Evolutionary conservation across 768 basidiomycete species (phyloP).

Genomic region (Phlebiopsis flavidoalba): DNA sequence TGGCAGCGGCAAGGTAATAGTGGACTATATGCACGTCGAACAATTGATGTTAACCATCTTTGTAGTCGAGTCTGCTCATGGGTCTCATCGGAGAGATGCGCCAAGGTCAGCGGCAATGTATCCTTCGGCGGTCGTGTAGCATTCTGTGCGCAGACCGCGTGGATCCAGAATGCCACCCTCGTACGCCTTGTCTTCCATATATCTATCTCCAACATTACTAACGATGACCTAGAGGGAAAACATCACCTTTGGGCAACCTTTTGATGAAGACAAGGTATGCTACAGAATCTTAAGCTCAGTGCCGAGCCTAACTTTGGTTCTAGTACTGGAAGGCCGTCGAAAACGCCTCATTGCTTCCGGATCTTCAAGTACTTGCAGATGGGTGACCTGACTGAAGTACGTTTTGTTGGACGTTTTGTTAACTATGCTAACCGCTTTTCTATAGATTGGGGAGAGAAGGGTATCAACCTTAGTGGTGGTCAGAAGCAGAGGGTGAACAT

Average conservation of each 20-base stretch:
- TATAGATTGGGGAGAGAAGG: constrained; percentile 68
- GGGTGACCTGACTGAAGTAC: constrained; percentile 70
- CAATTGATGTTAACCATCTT: background rate
- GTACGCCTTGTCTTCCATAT: constrained; percentile 27
- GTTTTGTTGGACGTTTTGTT: constrained; percentile 1
- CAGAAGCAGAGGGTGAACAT: constrained; percentile 69
- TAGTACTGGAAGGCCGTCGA: constrained; percentile 61
- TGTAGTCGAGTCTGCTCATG: constrained; percentile 48
- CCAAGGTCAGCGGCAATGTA: constrained; percentile 42
- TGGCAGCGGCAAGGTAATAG: constrained; percentile 54
- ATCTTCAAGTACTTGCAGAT: constrained; percentile 60
- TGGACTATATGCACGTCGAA: background rate
- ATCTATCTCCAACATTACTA: background rate
- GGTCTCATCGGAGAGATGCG: constrained; percentile 73
- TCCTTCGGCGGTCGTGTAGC: constrained; percentile 59
- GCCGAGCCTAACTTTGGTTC: background rate
- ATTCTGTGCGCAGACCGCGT: constrained; percentile 70
- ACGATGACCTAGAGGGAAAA: constrained; percentile 47
- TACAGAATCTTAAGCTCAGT: too few relatives aligned
- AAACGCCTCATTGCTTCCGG: constrained; percentile 53
- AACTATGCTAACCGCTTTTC: background rate
- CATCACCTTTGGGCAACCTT: constrained; percentile 60
- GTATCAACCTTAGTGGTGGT: constrained; percentile 62
- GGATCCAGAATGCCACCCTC: constrained; percentile 69
- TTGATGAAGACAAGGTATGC: constrained; percentile 43